Base-by-base conservation (phyloP, 2,329 filamentous ascomycete species). In the Fusarium sp. region DNA sequence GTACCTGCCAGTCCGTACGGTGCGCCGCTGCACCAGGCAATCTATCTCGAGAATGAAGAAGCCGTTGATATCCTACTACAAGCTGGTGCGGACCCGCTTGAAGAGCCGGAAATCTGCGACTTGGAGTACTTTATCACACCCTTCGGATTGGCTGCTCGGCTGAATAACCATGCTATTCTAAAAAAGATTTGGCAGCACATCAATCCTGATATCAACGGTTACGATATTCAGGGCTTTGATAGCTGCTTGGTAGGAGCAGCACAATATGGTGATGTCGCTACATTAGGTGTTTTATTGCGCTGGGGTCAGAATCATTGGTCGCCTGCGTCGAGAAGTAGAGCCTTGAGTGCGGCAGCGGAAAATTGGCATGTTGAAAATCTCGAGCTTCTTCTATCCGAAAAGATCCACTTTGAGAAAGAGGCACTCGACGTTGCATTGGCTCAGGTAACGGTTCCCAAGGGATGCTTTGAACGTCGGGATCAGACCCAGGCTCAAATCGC, bases 1-100 rank as follows among this genome's bases (percentile, higher is more conserved):
- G 16, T 11, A 38, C 3, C 18, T 11, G 6, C 18, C 18, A n/a
- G 1, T 4, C 3, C 0, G 11, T 38, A n/a, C 6, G 18, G 34
- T 38, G 34, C 18, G 34, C 9, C 34, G 18, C 34, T 38, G 5
- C 18, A 38, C 1, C 34, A 38, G 3, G 34, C 34, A 38, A 38
- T 38, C 18, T 38, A 38, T 38, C 34, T 3, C 18, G 9, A 4
- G 2, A 38, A n/a, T 4, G 34, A 38, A 11, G 16, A 38, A 38
- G 34, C 34, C 34, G 34, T 38, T 5, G 10, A n/a, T 38, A n/a
- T n/a, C 18, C 11, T 38, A 38, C 16, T n/a, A 38, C 34, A 38
- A n/a, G 34, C 34, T 38, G 34, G 34, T 6, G 34, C 16, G 0
- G 34, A 38, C 18, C 34, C 34, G n/a, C 34, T 38, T 2, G 11